Evolutionary conservation across 2,329 filamentous ascomycete genomes (phyloP).

Genomic region (Aspergillus intermedius): DNA sequence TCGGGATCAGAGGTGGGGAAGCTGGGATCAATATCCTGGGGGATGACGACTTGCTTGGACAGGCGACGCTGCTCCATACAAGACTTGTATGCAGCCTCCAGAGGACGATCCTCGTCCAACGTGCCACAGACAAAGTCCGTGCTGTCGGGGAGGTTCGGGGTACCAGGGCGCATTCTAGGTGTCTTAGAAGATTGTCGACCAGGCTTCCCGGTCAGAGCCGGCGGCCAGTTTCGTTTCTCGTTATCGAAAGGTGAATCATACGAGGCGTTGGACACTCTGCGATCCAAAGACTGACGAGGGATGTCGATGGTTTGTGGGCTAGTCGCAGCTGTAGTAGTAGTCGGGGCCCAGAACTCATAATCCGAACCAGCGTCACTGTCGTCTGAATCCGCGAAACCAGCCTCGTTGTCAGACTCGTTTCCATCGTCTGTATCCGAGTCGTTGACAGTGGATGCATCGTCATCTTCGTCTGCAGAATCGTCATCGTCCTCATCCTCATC

Average conservation of each 20-base stretch:
- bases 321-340: slow-evolving; percentile 43
- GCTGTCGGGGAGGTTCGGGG: slow-evolving; percentile 86
- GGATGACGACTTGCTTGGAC: slow-evolving; percentile 72
- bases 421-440: slow-evolving; percentile 53
- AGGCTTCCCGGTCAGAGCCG: slow-evolving; percentile 21
- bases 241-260: slow-evolving; percentile 44
- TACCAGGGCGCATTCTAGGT: slow-evolving; percentile 57
- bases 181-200: slow-evolving; percentile 35
- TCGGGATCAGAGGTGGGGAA: slow-evolving; percentile 94
- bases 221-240: slow-evolving; percentile 20
- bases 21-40: slow-evolving; percentile 96
- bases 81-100: slow-evolving; percentile 90
- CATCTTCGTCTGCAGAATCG: slow-evolving; percentile 53
- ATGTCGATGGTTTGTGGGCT: slow-evolving; percentile 48
- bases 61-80: slow-evolving; percentile 74
- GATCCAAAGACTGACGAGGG: slow-evolving; percentile 41
- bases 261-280: slow-evolving; percentile 49
- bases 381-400: slow-evolving; percentile 64
- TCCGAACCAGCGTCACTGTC: slow-evolving; percentile 60
- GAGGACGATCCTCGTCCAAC: slow-evolving; percentile 83
- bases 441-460: slow-evolving; percentile 55
- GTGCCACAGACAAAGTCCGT: slow-evolving; percentile 99
- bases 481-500: slow-evolving; percentile 51
- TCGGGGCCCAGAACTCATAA: slow-evolving; percentile 58
- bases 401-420: slow-evolving; percentile 75